Evolutionary conservation across 768 basidiomycete species (phyloP).

Genomic region (Russula sp.): DNA sequence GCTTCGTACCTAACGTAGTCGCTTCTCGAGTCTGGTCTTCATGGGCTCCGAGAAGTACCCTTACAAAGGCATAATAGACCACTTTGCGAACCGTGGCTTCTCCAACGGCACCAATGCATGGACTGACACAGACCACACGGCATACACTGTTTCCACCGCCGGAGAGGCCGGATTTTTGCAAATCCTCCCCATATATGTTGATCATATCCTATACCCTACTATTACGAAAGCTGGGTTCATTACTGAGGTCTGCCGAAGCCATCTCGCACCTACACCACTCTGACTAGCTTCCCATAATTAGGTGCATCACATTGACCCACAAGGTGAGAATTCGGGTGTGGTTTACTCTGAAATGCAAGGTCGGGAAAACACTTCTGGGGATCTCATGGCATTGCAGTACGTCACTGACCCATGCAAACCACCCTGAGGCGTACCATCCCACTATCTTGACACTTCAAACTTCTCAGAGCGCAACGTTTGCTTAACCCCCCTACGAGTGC

Average conservation of each 20-base stretch:
- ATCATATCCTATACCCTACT: constrained; percentile 96
- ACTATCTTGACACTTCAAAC: constrained; percentile 5
- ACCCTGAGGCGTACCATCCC: neutral
- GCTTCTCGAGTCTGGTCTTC: constrained; percentile 64
- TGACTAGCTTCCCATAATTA: constrained; percentile 28
- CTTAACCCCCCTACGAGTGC: constrained; percentile 77
- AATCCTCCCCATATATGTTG: constrained; percentile 82
- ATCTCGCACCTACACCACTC: neutral
- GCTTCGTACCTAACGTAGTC: neutral
- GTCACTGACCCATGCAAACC: constrained; percentile 25
- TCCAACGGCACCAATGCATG: constrained; percentile 93
- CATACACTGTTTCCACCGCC: constrained; percentile 93
- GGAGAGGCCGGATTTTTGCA: constrained; percentile 90
- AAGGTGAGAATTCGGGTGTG: constrained; percentile 90
- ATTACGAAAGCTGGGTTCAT: constrained; percentile 80
- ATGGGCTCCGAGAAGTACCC: constrained; percentile 95
- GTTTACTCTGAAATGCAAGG: constrained; percentile 98
- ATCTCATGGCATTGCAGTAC: constrained; percentile 83
- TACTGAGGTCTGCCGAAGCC: constrained; percentile 39
- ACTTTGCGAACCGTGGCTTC: constrained; percentile 90
- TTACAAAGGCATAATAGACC: constrained; percentile 93
- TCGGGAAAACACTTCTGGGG: constrained; percentile 85
- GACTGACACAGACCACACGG: constrained; percentile 94
- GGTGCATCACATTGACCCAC: constrained; percentile 92
- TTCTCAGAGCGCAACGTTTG: constrained; percentile 63